A percentile compares a stretch with the other conserved stretches of the same genome.
phyloP scores from a whole-genome alignment of 2,329 filamentous ascomycete genomes.

The Karstenula rhodostoma region DNA sequence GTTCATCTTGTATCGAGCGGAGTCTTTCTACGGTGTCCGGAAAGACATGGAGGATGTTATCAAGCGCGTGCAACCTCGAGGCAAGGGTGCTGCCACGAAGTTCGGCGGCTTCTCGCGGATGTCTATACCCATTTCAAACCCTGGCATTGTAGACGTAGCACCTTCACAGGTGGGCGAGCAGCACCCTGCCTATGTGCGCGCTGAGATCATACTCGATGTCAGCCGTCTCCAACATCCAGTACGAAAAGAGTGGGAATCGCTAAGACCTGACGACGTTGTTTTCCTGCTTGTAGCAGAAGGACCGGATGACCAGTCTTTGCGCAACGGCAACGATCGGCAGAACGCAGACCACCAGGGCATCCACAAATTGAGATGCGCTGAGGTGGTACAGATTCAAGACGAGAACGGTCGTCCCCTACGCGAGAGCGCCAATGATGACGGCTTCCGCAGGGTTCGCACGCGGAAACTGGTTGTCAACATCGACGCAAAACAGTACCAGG shows the following conservation, averaged over 20 bases:
- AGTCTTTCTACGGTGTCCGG: constrained; percentile 92
- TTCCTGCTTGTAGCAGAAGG: constrained; percentile 83
- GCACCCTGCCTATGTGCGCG: constrained; percentile 82
- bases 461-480: constrained; percentile 81
- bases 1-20: constrained; percentile 85
- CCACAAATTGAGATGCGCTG: constrained; percentile 77
- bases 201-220: constrained; percentile 86
- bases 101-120: constrained; percentile 91
- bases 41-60: constrained; percentile 87
- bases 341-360: constrained; percentile 72
- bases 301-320: constrained; percentile 58
- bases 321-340: constrained; percentile 61
- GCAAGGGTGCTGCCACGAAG: constrained; percentile 68
- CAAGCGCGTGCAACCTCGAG: constrained; percentile 77
- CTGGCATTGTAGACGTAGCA: constrained; percentile 85
- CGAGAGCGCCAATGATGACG: constrained; percentile 70
- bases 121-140: constrained; percentile 86
- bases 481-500: constrained; percentile 78
- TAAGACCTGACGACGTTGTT: constrained; percentile 86
- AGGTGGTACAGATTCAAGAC: constrained; percentile 85
- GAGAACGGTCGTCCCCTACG: constrained; percentile 80
- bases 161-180: constrained; percentile 84
- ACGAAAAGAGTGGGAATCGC: constrained; percentile 86
- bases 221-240: constrained; percentile 78
- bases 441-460: constrained; percentile 66